Evolutionary conservation across 1,284 basidiomycete species (phyloP), one percentile per base, ranked within the genome.

Genomic region (Irpex lacteus): DNA sequence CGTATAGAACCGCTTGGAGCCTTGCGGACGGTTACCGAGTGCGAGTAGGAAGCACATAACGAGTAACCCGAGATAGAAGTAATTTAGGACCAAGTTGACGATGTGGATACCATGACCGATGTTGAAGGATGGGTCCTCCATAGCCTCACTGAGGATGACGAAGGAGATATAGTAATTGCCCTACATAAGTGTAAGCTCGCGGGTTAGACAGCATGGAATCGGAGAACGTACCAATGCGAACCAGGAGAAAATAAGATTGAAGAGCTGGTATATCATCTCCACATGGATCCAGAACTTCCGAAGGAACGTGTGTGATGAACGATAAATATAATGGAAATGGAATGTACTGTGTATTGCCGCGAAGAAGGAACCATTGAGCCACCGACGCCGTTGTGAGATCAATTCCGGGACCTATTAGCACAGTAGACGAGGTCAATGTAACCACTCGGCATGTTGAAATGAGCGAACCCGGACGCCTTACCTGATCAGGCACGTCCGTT

Each of bases 341-440:
- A 96, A 82, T 1, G 90, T 91, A 63, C 90, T 90, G 78, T 98
- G 94, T 49, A 96, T 87, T 0, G 94, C 94, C 2, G 96, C 97
- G 73, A 97, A 97, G 85, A 98, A 98, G 5, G 94, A 96, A 4
- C 97, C 97, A 73, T 98, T 99, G 49, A 98, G 84, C 97, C 97
- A 98, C 60, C 96, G 89, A 61, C 96, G 85, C 63, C 96, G 89
- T 74, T 98, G 96, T 0, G 93, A 94, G 70, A 98, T 95, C 62
- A 98, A 78, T 74, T 97, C 95, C 0, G 95, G 91, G 4, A 95
- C 87, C 82, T 89, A 63, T 36, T 7, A 32, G 57, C 54, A 32
- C 13, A 53, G 50, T 21, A 7, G 50, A 5, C 21, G 8, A 21
- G 0, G 13, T 8, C 52, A 32, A 7, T 63, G n/a, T 49, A 49